Percentiles rank a stretch among this genome's conserved stretches.
These are phyloP conservation scores for Bjerkandera adusta DNA, from an alignment of 1,284 basidiomycete species.

Conservation along the genomic window DNA sequence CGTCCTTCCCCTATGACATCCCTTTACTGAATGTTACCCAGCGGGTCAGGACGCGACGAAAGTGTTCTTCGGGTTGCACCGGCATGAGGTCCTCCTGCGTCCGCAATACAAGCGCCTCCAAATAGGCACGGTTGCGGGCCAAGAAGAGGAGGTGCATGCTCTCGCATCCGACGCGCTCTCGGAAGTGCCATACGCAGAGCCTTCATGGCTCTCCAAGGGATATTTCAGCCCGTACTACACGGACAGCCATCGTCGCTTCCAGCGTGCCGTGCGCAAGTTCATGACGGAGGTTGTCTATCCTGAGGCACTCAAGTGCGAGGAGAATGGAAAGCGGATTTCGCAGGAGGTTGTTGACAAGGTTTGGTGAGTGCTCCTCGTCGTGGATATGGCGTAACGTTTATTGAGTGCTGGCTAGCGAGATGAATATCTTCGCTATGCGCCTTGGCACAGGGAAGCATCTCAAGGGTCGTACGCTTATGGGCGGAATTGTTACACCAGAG, in stretches of 20 bases:
- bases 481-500: slow-evolving; percentile 84
- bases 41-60: slow-evolving; percentile 85
- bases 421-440: slow-evolving; percentile 90
- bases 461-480: slow-evolving; percentile 82
- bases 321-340: slow-evolving; percentile 75
- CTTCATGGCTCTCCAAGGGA: slow-evolving; percentile 82
- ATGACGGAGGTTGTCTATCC: slow-evolving; percentile 62
- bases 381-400: not conserved
- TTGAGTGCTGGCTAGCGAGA: slow-evolving; percentile 39
- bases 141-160: slow-evolving; percentile 60
- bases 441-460: slow-evolving; percentile 89
- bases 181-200: slow-evolving; percentile 86
- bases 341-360: slow-evolving; percentile 76
- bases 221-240: slow-evolving; percentile 86
- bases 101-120: slow-evolving; percentile 83
- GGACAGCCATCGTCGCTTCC: slow-evolving; percentile 67
- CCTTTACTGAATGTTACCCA: slow-evolving; percentile 16
- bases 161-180: slow-evolving; percentile 68
- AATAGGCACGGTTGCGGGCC: slow-evolving; percentile 75
- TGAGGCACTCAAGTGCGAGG: slow-evolving; percentile 70
- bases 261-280: slow-evolving; percentile 62
- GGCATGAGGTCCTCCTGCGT: slow-evolving; percentile 81
- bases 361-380: slow-evolving; percentile 40
- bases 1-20: not conserved
- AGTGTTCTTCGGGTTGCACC: slow-evolving; percentile 89